A percentile compares a stretch with the other conserved stretches of the same genome.
Evolutionary conservation across 2,329 filamentous ascomycete genomes (phyloP).

Genomic region (Cordyceps farinosa): DNA sequence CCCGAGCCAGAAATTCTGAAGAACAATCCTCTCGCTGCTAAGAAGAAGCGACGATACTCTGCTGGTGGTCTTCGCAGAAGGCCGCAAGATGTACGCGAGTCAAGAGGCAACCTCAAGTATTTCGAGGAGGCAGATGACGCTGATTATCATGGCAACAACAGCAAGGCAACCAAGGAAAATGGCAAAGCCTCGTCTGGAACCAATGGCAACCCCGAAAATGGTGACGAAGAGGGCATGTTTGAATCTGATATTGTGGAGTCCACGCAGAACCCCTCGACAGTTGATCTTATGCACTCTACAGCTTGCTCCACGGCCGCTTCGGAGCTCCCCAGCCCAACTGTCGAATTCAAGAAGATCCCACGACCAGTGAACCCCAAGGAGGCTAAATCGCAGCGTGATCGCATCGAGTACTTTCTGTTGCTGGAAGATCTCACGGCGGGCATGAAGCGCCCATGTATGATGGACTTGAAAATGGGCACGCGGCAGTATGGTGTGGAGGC

Average conservation of each 20-base stretch:
- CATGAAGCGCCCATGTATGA: constrained; percentile 94
- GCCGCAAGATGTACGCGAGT: constrained; percentile 66
- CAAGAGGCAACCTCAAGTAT: constrained; percentile 78
- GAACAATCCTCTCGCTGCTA: constrained; percentile 36
- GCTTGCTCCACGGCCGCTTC: constrained; percentile 31
- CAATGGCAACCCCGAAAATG: constrained; percentile 46
- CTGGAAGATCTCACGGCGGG: constrained; percentile 93
- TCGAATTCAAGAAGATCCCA: constrained; percentile 42
- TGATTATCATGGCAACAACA: constrained; percentile 42
- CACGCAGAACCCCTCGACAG: constrained; percentile 6
- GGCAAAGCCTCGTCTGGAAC: not conserved
- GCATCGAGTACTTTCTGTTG: constrained; percentile 88
- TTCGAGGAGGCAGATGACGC: constrained; percentile 86
- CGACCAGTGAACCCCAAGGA: constrained; percentile 74
- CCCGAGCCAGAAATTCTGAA: constrained; percentile 57
- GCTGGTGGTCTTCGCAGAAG: constrained; percentile 76
- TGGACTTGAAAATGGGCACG: constrained; percentile 98
- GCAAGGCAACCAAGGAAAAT: not conserved
- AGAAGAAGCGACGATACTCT: constrained; percentile 73
- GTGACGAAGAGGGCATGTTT: constrained; percentile 42
- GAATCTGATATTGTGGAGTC: constrained; percentile 10
- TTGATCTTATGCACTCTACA: constrained; percentile 34
- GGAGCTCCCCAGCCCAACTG: constrained; percentile 35
- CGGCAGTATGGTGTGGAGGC: constrained; percentile 95
- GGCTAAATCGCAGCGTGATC: constrained; percentile 60